Evolutionary conservation across 1,139 yeast species (phyloP), one percentile per base, ranked within the genome.

Genomic region (Lodderomyces beijingensis): DNA sequence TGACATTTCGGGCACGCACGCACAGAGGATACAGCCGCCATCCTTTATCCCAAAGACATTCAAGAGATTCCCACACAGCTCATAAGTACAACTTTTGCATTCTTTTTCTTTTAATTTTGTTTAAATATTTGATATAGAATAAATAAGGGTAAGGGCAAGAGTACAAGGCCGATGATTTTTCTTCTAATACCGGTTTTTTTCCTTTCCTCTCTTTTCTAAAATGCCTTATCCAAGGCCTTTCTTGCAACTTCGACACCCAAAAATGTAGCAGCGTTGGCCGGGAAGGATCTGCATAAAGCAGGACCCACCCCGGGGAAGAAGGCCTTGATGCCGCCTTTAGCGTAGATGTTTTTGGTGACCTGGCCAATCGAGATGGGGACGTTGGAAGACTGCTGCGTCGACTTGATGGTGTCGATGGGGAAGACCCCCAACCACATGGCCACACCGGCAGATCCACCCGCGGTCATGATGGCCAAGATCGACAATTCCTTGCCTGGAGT

Each of bases 241-340:
- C 81, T 85, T 10, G 95, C 88, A 38, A 89, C 53, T 57, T 91
- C 98, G 28, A 91, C 97, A 34, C 97, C 98, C 30, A 88, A 74
- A 65, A 91, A 91, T 3, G 97, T 89, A 14, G 97, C 97, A 13
- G 97, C 97, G 57, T 91, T 91, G 16, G 97, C 96, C 3, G 97
- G 97, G 84, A 91, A 89, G 17, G 95, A 82, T 57, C 98, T 77
- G 27, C 88, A 77, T 51, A 91, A 67, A 1, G 97, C 97, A 9
- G 98, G 97, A 0, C 96, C 97, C 20, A 91, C 72, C 39, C 97
- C 97, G 1, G 97, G 97, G 87, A 88, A 91, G 66, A 91, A 91
- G 0, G 94, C 96, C 55, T 79, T 83, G 46, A 88, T 45, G 17
- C 97, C 97, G 27, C 91, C 93, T 42, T 76, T 73, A 18, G 69